Evolutionary conservation across 1,284 basidiomycete species (phyloP), one percentile per base, ranked within the genome.

Genomic region (Thelephora terrestris): DNA sequence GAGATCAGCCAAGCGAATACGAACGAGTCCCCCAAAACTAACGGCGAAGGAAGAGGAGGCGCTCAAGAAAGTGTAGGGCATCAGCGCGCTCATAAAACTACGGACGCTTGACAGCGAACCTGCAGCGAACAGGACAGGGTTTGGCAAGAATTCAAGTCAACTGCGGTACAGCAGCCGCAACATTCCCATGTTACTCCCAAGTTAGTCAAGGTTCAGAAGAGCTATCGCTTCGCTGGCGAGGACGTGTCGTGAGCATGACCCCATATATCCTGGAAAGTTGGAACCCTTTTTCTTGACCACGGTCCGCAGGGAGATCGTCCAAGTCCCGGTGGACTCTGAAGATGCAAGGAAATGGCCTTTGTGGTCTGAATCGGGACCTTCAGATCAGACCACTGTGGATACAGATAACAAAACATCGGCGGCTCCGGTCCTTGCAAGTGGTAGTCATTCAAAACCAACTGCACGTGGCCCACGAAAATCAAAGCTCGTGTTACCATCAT

Each of bases 301-400:
- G 24, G 47, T 37, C 25, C 37, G 54, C 58, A 90, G 87, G 47
- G 80, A 89, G 61, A 70, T 87, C 6, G 72, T 78, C 17, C 78
- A 85, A 53, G 87, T 90, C 1, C 66, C 73, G 10, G 81, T 78
- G 55, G 75, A 78, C 56, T 88, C 85, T 1, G 64, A 71, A 9
- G 87, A 90, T 16, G 85, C 85, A 7, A 79, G 73, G 60, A 76
- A 75, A 59, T 91, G 84, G 84, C 80, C 85, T 1, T 57, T 66
- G 17, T 80, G 29, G 7, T 32, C 29, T 32, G 29, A 32, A 32
- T 10, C 29, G 29, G 29, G 29, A 6, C 3, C 29, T 5, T 32
- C 29, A 32, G 14, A 32, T 14, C 29, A 55, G n/a, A 20, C 52
- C 20, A 38, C 54, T 7, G 42, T 53, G 23, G 29, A 53, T 37